Evolutionary conservation across 2,329 filamentous ascomycete genomes (phyloP), one percentile per base, ranked within the genome.

Genomic region (Coniella vitis): DNA sequence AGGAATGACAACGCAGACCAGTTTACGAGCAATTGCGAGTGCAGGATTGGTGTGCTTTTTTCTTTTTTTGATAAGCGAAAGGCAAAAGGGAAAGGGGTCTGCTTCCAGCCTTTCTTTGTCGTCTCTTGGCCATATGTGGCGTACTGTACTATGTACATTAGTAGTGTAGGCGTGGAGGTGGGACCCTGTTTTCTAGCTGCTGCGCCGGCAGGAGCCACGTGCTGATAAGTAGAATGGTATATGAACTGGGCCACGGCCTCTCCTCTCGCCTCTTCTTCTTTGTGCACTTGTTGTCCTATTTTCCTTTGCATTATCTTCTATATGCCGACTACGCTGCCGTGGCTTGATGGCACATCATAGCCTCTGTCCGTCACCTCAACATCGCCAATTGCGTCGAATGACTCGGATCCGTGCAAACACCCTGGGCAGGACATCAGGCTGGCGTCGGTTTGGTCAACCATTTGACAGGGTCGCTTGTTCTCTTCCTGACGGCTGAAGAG

Each of bases 321-420:
- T 21, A 10, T n/a, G 22, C 20, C 12, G 5, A 36, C 13, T 29
- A 5, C 25, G 10, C 25, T 19, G 8, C 25, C 17, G 21, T 17
- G 32, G 20, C 41, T 36, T 29, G 31, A 38, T 45, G 37, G 31
- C 39, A n/a, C 31, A 42, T 39, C 38, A 36, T 38, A 38, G 20
- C 20, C 17, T 16, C 41, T 19, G 8, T 17, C 21, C 16, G 35
- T 9, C 38, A 31, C 32, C 32, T 40, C 29, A 19, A 22, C 29
- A 31, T 32, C 25, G 21, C 32, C 41, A 17, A 32, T 20, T 41
- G 34, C 32, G 35, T 42, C 42, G 46, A 49, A 45, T 52, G 49
- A 38, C 49, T 49, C 41, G 49, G 34, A 38, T 21, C 22, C 32
- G 47, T 13, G 25, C 29, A 25, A 36, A 20, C 31, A 19, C 49